These are phyloP conservation scores for Curvularia hawaiiensis DNA, from an alignment of 2,329 filamentous ascomycete species.

Conservation along the genomic window DNA sequence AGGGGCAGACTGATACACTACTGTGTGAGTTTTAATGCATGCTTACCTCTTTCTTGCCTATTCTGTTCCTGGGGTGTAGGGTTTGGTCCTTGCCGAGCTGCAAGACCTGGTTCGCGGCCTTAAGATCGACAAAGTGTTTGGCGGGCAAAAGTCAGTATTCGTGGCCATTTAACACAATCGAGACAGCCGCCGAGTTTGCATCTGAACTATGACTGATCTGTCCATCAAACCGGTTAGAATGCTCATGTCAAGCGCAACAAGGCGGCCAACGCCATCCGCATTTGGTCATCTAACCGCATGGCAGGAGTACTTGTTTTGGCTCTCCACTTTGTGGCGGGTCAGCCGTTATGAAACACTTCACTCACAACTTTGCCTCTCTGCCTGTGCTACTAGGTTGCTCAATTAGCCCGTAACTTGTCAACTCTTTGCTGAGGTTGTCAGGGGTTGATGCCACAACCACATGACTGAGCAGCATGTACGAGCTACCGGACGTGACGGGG, in stretches of 20 bases:
- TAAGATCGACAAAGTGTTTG: constrained; percentile 3
- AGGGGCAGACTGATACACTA: constrained; percentile 5
- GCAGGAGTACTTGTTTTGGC: constrained; percentile 2
- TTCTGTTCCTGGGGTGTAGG: constrained; percentile 6
- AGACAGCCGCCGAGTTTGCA: constrained; percentile 1
- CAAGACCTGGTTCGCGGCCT: constrained; percentile 9
- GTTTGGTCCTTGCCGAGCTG: constrained; percentile 10
- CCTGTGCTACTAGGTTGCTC: constrained; percentile 10
- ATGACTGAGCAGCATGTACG: constrained; percentile 16
- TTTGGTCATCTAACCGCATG: not conserved
- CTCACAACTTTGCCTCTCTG: constrained; percentile 8
- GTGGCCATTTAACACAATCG: not conserved
- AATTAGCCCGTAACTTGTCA: not conserved
- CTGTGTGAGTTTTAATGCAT: constrained; percentile 15
- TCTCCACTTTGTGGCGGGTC: constrained; percentile 10
- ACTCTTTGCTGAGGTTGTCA: not conserved
- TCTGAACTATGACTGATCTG: not conserved
- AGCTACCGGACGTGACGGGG: constrained; percentile 20
- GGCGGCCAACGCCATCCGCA: constrained; percentile 4
- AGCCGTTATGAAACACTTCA: constrained; percentile 30
- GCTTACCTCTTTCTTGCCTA: constrained; percentile 13
- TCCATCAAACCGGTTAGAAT: constrained; percentile 3
- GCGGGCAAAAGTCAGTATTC: not conserved
- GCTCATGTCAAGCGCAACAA: not conserved
- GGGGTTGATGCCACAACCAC: constrained; percentile 21